phyloP scores from a whole-genome alignment of 345 rosid genomes.

The Euphorbia peplus region DNA sequence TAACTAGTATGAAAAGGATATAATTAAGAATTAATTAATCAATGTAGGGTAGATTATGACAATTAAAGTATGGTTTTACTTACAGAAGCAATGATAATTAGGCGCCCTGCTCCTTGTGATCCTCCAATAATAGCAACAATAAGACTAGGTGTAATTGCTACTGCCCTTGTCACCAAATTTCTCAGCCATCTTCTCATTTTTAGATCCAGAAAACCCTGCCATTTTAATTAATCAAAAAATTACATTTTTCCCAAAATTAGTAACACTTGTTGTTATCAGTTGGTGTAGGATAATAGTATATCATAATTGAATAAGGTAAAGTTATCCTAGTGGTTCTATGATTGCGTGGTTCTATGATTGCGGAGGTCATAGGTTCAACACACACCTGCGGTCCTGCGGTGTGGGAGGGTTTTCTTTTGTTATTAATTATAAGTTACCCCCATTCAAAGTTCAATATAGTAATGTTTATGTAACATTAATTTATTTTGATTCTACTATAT shows the following conservation, averaged over 20 bases:
- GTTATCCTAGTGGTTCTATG: no score
- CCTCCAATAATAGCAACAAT: constrained; percentile 62
- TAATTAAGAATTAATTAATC: neutral
- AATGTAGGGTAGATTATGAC: neutral
- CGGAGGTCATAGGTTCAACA: no score
- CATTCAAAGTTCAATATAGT: no score
- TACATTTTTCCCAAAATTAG: neutral
- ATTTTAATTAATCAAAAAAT: neutral
- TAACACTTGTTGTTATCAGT: no score
- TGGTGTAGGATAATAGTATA: neutral
- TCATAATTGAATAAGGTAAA: no score
- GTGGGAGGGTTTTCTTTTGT: no score
- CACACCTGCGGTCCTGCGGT: no score
- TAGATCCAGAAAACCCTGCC: constrained; percentile 64
- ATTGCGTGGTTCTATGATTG: no score
- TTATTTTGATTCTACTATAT: no score
- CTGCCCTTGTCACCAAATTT: constrained; percentile 52
- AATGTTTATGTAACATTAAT: no score
- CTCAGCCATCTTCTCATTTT: constrained; percentile 57
- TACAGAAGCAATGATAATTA: constrained; percentile 68
- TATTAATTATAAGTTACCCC: no score
- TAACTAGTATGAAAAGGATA: no score
- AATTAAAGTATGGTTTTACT: neutral
- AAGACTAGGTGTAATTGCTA: constrained; percentile 66
- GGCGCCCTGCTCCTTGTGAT: constrained; percentile 49